A percentile compares a stretch with the other conserved stretches of the same genome.
Evolutionary conservation across 1,284 basidiomycete species (phyloP).

Genomic region (Coniophora puteana): DNA sequence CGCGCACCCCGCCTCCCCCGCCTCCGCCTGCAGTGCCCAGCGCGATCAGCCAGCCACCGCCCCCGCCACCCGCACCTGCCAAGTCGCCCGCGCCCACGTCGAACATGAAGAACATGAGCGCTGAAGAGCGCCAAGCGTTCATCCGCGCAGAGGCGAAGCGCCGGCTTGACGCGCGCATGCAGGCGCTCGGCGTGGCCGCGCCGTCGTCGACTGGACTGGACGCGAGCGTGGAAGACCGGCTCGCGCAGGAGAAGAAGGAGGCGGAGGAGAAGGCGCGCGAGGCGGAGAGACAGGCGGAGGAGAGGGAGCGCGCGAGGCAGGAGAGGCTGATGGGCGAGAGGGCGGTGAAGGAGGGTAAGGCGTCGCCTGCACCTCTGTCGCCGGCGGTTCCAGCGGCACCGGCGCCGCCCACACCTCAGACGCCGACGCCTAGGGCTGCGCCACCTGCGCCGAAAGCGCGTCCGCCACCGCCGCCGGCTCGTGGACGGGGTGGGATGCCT

Average conservation of each 20-base stretch:
- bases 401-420: too few species aligned
- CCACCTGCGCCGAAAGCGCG: constrained; percentile 31
- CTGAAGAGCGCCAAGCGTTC: constrained; percentile 81
- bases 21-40: constrained; percentile 42
- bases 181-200: constrained; percentile 73
- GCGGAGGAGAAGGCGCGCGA: constrained; percentile 76
- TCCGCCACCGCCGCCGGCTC: constrained; percentile 28
- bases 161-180: constrained; percentile 84
- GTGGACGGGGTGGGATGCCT: constrained; percentile 18
- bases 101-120: constrained; percentile 72
- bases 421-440: constrained; percentile 28
- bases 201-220: constrained; percentile 59
- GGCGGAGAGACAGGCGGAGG: constrained; percentile 77
- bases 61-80: constrained; percentile 47
- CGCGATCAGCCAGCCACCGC: constrained; percentile 37
- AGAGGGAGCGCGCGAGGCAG: constrained; percentile 64
- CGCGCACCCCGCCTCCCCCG: constrained; percentile 48
- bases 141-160: constrained; percentile 82
- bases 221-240: constrained; percentile 74
- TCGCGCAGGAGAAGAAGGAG: constrained; percentile 81
- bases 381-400: constrained; percentile 21
- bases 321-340: constrained; percentile 70
- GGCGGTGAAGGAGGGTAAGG: constrained; percentile 46
- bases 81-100: constrained; percentile 49
- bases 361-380: constrained; percentile 23